Conservation (phyloP, 2,329 filamentous ascomycete genomes). For the Aspergillus cejpii region DNA sequence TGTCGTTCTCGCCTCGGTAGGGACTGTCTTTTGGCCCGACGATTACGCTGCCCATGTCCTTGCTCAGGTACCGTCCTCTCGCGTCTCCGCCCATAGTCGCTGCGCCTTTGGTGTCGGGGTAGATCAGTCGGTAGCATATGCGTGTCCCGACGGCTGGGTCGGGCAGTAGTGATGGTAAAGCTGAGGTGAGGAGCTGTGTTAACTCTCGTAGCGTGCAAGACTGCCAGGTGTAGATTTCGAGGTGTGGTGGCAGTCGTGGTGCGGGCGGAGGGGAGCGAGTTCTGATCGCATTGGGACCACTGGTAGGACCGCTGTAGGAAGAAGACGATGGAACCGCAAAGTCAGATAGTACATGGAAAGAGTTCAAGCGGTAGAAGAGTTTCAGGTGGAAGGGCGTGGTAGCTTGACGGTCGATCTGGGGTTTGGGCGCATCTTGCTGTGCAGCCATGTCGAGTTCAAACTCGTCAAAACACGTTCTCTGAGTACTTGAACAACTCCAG, state of each 20-base stretch:
- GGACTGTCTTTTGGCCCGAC: conserved; percentile 48
- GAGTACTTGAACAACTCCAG: too few relatives aligned
- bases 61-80: conserved; percentile 62
- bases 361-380: conserved; percentile 70
- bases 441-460: conserved; percentile 16
- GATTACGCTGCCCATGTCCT: conserved; percentile 76
- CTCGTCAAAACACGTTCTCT: too few relatives aligned
- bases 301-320: conserved; percentile 20
- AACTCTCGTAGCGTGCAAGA: conserved; percentile 76
- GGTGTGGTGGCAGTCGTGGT: conserved; percentile 55
- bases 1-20: conserved; percentile 25
- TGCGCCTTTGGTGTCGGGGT: conserved; percentile 59
- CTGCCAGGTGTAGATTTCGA: conserved; percentile 81
- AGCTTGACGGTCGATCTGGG: conserved; percentile 58
- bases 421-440: conserved; percentile 25
- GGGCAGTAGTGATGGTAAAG: conserved; percentile 64
- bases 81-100: conserved; percentile 36
- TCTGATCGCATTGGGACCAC: conserved; percentile 39
- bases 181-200: conserved; percentile 64
- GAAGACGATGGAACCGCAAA: conserved; percentile 30
- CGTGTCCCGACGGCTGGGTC: conserved; percentile 71
- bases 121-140: conserved; percentile 80
- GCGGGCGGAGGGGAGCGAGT: conserved; percentile 47
- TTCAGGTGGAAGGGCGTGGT: conserved; percentile 78
- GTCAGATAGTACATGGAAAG: conserved; percentile 55